A percentile compares a stretch with the other conserved stretches of the same genome.
Conservation (phyloP, 352 stramenopile genomes). For the Pythium aphanidermatum region DNA sequence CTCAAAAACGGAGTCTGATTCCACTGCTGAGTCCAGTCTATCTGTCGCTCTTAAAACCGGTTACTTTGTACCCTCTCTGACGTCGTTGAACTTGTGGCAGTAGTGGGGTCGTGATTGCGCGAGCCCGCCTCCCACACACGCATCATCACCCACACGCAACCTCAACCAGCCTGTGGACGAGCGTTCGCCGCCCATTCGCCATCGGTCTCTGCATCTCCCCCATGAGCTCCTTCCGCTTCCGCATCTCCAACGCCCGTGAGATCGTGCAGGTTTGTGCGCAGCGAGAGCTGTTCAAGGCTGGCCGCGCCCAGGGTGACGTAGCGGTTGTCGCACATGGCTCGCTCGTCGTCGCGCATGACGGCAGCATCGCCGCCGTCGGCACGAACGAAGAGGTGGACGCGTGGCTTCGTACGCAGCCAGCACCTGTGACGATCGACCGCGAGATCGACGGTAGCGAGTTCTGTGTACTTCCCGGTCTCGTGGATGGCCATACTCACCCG, state of each 20-base stretch:
- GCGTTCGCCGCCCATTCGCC: background rate
- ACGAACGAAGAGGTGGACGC: slow-evolving; percentile 43
- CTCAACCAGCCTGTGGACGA: background rate
- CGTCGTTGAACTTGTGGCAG: slow-evolving; percentile 17
- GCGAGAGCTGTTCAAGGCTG: slow-evolving; percentile 58
- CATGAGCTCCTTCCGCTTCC: slow-evolving; percentile 73
- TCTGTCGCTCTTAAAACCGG: too few relatives aligned
- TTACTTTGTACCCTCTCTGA: too few relatives aligned
- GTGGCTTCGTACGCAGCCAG: slow-evolving; percentile 45
- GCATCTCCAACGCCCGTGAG: slow-evolving; percentile 53
- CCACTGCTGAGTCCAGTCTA: slow-evolving; percentile 3
- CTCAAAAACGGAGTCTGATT: background rate
- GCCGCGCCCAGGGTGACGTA: slow-evolving; percentile 53
- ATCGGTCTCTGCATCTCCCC: background rate
- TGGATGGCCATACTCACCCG: slow-evolving; percentile 80
- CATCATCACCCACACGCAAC: slow-evolving; percentile 2
- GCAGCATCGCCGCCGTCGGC: slow-evolving; percentile 61
- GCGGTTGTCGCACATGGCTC: slow-evolving; percentile 53
- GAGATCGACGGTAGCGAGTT: slow-evolving; percentile 61
- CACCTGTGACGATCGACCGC: slow-evolving; percentile 63
- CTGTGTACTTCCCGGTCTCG: slow-evolving; percentile 70
- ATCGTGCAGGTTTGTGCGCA: slow-evolving; percentile 70
- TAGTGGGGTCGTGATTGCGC: slow-evolving; percentile 12
- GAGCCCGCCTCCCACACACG: background rate
- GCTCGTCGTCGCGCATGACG: slow-evolving; percentile 43